phyloP scores from a whole-genome alignment of 441 rosid genomes.

The Viola pubescens region DNA sequence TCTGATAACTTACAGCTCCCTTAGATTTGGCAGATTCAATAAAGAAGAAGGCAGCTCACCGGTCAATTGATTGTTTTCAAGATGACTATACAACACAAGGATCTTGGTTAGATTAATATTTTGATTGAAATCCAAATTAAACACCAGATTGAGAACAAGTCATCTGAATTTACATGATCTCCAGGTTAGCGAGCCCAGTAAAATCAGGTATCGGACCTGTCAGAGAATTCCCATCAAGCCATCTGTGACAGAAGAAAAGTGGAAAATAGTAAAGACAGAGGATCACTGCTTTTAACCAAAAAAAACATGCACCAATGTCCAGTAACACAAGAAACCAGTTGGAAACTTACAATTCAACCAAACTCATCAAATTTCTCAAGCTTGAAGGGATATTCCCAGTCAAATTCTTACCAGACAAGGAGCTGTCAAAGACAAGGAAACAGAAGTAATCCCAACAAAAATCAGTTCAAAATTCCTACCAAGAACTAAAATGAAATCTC shows the following conservation, averaged over 20 bases:
- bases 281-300: conserved; percentile 1
- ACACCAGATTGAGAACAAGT: conserved; percentile 14
- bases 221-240: conserved; percentile 85
- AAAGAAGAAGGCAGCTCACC: conserved; percentile 76
- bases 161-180: conserved; percentile 53
- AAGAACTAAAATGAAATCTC: conserved; percentile 9
- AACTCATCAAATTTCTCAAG: conserved; percentile 57
- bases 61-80: conserved; percentile 77
- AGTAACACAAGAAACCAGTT: conserved; percentile 7
- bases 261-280: not conserved
- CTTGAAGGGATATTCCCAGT: conserved; percentile 67
- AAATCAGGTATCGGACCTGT: conserved; percentile 89
- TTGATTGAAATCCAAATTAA: conserved; percentile 7
- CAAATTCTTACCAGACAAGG: conserved; percentile 67
- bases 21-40: conserved; percentile 62
- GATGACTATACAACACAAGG: conserved; percentile 55
- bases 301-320: not conserved
- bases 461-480: conserved; percentile 8
- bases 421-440: conserved; percentile 35
- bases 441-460: conserved; percentile 4
- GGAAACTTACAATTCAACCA: conserved; percentile 75
- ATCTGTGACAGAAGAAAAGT: conserved; percentile 38
- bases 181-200: conserved; percentile 51
- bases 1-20: conserved; percentile 74
- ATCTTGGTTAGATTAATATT: conserved; percentile 19